A percentile compares a stretch with the other conserved stretches of the same genome.
These are phyloP conservation scores for Neostapfia colusana DNA, from an alignment of 176 grass and related monocot species.

Conservation along the genomic window DNA sequence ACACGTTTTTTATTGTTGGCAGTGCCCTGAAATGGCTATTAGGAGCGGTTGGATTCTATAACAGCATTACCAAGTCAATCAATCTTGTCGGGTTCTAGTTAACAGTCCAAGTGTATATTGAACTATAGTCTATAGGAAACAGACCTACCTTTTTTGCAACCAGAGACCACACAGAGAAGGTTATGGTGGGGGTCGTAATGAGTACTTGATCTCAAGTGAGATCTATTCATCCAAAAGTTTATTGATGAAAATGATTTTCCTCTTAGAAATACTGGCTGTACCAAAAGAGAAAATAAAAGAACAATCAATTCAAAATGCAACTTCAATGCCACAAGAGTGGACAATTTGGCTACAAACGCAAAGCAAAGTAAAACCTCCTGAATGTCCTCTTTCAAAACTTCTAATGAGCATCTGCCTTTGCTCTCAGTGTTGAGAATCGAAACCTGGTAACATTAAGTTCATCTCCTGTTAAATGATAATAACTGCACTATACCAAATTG, in stretches of 20 bases:
- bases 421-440: conserved; percentile 70
- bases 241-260: conserved; percentile 70
- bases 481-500: not conserved
- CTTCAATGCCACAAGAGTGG: conserved; percentile 10
- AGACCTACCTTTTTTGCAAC: conserved; percentile 74
- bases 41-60: not conserved
- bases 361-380: conserved; percentile 50
- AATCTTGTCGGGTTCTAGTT: not conserved
- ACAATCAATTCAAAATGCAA: conserved; percentile 28
- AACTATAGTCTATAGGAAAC: not conserved
- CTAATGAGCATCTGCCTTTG: conserved; percentile 52
- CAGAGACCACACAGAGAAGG: conserved; percentile 84
- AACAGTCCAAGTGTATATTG: conserved; percentile 22
- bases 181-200: conserved; percentile 98
- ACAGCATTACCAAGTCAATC: conserved; percentile 8
- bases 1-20: not conserved
- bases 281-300: conserved; percentile 14
- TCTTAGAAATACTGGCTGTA: conserved; percentile 72
- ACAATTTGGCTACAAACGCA: conserved; percentile 37
- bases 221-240: conserved; percentile 97
- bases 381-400: conserved; percentile 69
- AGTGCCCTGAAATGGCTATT: not conserved
- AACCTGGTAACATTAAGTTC: conserved; percentile 49
- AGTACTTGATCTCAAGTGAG: conserved; percentile 83
- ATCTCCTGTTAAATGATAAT: conserved; percentile 15